These are phyloP conservation scores for Astragalus membranaceus DNA, from an alignment of 306 rosid species.

Conservation along the genomic window DNA sequence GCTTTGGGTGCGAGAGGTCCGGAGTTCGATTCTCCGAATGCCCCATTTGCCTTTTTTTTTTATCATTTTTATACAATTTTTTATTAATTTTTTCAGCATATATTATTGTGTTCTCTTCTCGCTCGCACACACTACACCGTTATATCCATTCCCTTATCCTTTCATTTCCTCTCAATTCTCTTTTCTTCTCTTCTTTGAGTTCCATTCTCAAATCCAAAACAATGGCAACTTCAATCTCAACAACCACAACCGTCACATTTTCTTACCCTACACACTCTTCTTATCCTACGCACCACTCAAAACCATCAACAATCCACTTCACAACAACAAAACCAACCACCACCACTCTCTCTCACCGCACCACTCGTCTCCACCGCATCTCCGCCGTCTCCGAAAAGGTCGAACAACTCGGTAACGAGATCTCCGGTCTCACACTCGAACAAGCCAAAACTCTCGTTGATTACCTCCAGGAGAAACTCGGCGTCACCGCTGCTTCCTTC, in stretches of 20 bases:
- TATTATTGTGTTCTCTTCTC: too few relatives aligned
- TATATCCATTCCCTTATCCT: constrained; percentile 9
- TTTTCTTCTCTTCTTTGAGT: not conserved
- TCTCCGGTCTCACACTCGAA: constrained; percentile 62
- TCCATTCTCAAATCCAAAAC: not conserved
- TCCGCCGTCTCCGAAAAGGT: constrained; percentile 59
- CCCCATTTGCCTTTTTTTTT: not conserved
- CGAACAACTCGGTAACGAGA: constrained; percentile 53
- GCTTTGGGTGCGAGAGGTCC: constrained; percentile 76
- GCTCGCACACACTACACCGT: not conserved
- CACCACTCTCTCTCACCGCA: constrained; percentile 35
- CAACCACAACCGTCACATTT: constrained; percentile 51
- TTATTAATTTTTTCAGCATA: not conserved
- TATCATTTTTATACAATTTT: too few relatives aligned
- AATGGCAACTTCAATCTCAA: constrained; percentile 44
- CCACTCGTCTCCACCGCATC: constrained; percentile 48
- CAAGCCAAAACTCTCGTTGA: constrained; percentile 82
- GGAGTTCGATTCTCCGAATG: constrained; percentile 66
- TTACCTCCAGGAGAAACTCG: constrained; percentile 85
- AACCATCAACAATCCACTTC: constrained; percentile 39
- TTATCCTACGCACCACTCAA: constrained; percentile 31
- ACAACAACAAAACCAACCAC: constrained; percentile 5
- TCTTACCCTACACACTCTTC: constrained; percentile 28
- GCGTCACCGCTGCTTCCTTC: constrained; percentile 79
- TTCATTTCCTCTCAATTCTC: not conserved